Percentiles rank a stretch among this genome's conserved stretches.
These are phyloP conservation scores for Eutrema salsugineum DNA, from an alignment of 441 rosid genomes.

Conservation along the genomic window DNA sequence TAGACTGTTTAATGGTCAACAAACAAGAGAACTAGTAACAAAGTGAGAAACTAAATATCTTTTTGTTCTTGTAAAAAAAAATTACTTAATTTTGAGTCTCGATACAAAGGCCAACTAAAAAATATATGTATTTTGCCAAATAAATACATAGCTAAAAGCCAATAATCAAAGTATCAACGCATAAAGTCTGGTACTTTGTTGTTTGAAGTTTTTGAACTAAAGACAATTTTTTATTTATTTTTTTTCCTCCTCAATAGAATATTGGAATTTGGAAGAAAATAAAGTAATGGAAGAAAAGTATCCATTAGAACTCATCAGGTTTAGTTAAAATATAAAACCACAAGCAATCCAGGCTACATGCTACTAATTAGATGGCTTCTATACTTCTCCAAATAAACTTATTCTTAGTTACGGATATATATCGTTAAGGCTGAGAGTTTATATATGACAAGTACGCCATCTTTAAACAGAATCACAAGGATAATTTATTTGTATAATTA, in stretches of 20 bases:
- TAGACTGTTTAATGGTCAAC: background rate
- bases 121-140: background rate
- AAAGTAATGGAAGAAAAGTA: background rate
- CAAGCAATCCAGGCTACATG: background rate
- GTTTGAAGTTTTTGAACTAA: background rate
- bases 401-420: no score
- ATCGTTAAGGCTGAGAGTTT: background rate
- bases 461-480: background rate
- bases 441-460: background rate
- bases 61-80: no score
- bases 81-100: constrained; percentile 14
- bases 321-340: background rate
- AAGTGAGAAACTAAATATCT: no score
- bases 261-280: background rate
- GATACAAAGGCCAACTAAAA: constrained; percentile 21
- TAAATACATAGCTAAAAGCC: background rate
- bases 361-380: no score
- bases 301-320: background rate
- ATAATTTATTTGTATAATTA: no score
- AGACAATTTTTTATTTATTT: no score
- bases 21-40: background rate
- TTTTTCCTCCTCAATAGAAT: no score
- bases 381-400: no score
- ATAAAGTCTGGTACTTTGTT: background rate
- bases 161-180: background rate